Conservation (phyloP, 768 basidiomycete species). For the Panellus pusillus region DNA sequence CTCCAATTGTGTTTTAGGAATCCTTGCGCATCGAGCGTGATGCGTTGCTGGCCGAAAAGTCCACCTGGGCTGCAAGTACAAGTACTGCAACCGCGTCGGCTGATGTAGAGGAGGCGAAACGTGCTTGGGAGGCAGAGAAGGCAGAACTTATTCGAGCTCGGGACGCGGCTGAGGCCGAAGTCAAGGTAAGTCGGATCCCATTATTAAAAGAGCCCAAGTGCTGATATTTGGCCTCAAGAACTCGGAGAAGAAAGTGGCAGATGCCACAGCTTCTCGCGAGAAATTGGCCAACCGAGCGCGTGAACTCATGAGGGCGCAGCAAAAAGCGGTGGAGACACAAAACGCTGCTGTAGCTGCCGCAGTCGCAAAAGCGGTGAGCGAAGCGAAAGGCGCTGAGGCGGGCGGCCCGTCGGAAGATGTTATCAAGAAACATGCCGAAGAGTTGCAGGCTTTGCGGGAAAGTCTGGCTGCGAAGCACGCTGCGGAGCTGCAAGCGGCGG, state of each 20-base stretch:
- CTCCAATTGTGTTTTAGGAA: slow-evolving; percentile 36
- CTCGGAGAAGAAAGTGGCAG: slow-evolving; percentile 43
- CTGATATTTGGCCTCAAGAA: slow-evolving; percentile 28
- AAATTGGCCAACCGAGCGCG: slow-evolving; percentile 58
- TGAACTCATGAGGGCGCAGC: slow-evolving; percentile 46
- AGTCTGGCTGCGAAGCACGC: slow-evolving; percentile 54
- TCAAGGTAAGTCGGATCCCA: slow-evolving; percentile 46
- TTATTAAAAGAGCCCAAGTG: not conserved
- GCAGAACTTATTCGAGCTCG: slow-evolving; percentile 54
- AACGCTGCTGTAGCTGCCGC: slow-evolving; percentile 55
- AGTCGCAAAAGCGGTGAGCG: slow-evolving; percentile 54
- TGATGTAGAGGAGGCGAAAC: slow-evolving; percentile 32
- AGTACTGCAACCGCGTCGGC: slow-evolving; percentile 27
- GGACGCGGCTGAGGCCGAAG: slow-evolving; percentile 57
- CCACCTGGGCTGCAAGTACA: slow-evolving; percentile 37
- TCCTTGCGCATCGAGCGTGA: slow-evolving; percentile 60
- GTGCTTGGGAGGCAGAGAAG: slow-evolving; percentile 61
- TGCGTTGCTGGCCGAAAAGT: slow-evolving; percentile 60
- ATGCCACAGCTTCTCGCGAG: slow-evolving; percentile 47
- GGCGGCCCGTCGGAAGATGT: slow-evolving; percentile 38
- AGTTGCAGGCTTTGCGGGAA: slow-evolving; percentile 55
- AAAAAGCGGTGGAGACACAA: slow-evolving; percentile 47
- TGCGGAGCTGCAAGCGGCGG: slow-evolving; percentile 51
- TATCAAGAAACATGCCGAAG: slow-evolving; percentile 55
- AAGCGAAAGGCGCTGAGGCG: slow-evolving; percentile 31